Evolutionary conservation across 768 basidiomycete species (phyloP).

Genomic region (Calocybe gangraenosa): DNA sequence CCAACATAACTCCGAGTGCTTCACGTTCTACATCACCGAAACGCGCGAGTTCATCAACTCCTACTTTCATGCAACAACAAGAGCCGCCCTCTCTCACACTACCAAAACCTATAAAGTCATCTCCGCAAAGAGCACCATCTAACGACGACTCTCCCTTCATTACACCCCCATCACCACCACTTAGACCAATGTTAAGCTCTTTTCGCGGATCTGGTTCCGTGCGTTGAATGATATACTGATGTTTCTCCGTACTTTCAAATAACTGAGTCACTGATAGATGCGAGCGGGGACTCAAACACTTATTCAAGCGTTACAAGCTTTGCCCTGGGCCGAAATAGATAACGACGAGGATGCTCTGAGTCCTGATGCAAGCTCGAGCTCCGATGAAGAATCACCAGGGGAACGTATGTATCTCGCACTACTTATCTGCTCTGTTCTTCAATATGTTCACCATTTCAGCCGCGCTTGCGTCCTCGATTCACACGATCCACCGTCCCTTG

Average conservation of each 20-base stretch:
- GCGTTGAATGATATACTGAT: constrained; percentile 24
- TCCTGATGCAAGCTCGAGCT: constrained; percentile 45
- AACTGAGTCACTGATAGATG: constrained; percentile 47
- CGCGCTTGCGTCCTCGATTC: constrained; percentile 78
- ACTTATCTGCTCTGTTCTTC: neutral
- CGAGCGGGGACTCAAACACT: constrained; percentile 84
- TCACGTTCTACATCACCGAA: constrained; percentile 28
- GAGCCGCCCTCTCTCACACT: constrained; percentile 42
- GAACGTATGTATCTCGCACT: constrained; percentile 20
- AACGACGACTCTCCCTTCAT: constrained; percentile 56
- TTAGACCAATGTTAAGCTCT: constrained; percentile 43
- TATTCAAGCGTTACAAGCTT: constrained; percentile 82
- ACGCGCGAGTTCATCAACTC: constrained; percentile 9
- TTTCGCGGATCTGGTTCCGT: constrained; percentile 75
- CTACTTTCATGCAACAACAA: constrained; percentile 26
- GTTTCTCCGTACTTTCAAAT: neutral
- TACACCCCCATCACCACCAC: constrained; percentile 64
- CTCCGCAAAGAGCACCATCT: constrained; percentile 4
- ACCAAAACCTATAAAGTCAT: constrained; percentile 10
- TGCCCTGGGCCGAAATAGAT: constrained; percentile 74
- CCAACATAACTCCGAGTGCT: constrained; percentile 27
- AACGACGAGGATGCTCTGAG: constrained; percentile 59
- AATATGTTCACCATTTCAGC: constrained; percentile 24
- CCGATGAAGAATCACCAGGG: constrained; percentile 58
- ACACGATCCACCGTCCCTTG: constrained; percentile 80